Percentiles rank a stretch among this genome's conserved stretches.
These are phyloP conservation scores for Deakozyma indianensis DNA, from an alignment of 805 yeast species.

Conservation along the genomic window DNA sequence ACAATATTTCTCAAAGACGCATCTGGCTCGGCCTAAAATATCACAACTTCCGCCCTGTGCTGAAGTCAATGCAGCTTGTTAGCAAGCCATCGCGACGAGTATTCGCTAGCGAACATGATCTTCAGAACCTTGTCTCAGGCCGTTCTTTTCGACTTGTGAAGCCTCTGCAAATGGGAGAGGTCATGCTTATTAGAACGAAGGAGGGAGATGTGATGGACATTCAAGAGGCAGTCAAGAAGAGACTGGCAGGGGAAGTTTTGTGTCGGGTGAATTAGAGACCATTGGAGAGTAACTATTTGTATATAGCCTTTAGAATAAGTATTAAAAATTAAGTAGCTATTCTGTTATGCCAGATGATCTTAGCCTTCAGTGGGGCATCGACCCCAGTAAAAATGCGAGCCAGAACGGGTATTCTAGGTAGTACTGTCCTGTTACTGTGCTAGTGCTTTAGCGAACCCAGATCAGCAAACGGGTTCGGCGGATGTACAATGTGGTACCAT, in stretches of 20 bases:
- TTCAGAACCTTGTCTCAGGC: conserved; percentile 65
- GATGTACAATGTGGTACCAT: too few relatives aligned
- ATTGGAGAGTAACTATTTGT: too few relatives aligned
- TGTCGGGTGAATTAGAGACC: conserved; percentile 47
- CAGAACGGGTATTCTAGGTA: too few relatives aligned
- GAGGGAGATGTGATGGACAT: conserved; percentile 48
- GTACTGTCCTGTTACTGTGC: too few relatives aligned
- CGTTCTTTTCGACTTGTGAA: conserved; percentile 55
- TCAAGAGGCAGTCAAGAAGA: conserved; percentile 71
- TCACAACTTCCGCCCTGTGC: conserved; percentile 63
- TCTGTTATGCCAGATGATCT: too few relatives aligned
- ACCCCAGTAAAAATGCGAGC: too few relatives aligned
- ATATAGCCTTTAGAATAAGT: too few relatives aligned
- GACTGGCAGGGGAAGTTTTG: conserved; percentile 61
- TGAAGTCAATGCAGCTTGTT: conserved; percentile 54
- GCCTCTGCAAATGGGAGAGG: conserved; percentile 83
- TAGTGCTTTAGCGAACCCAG: too few relatives aligned
- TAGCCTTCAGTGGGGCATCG: too few relatives aligned
- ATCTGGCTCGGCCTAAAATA: conserved; percentile 90
- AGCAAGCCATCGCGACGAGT: conserved; percentile 79
- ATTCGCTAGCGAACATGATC: conserved; percentile 43
- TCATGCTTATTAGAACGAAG: conserved; percentile 47
- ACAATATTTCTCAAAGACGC: conserved; percentile 71
- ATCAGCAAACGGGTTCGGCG: too few relatives aligned
- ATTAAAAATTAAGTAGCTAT: too few relatives aligned